Base-by-base conservation (phyloP, 2,329 filamentous ascomycete species). In the Colletotrichum sp. region DNA sequence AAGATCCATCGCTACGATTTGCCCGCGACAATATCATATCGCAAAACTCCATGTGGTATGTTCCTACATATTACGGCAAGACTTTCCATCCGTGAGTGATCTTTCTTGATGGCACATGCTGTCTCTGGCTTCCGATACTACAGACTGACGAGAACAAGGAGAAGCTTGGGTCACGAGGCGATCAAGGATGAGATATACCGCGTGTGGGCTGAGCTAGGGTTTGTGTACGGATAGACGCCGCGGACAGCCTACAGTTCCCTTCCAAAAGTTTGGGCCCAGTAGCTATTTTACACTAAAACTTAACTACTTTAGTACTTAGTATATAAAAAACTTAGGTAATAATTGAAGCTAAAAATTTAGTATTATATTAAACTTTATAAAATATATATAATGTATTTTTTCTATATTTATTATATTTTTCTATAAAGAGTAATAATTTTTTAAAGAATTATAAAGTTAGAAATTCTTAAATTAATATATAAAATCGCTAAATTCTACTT, bases 21-120 rank as follows among this genome's bases (percentile, higher is more conserved):
- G 81, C 82, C 5, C 74, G 80, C 10, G 81, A 79, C 1, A 77
- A 81, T 15, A 28, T 83, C 5, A 74, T 78, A 30, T 73, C 79
- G 8, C 72, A 82, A 68, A 84, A 84, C 60, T 85, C 84, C 4
- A 87, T 87, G 85, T 87, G 86, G 86, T 86, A 86, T 79, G 86
- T 87, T n/a, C 87, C 87, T 16, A 87, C 86, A 34, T 88, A 85
- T 72, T 88, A 87, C 68, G 87, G 85, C 59, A 87, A 87, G 79
- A 87, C 85, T 0, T 88, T 88, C 78, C 86, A 88, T 79, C 86
- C 87, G 59, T 83, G 85, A 81, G 70, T n/a, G 65, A 4, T 15
- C 30, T 28, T 30, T 21, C 52, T 28, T 44, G 9, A 44, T 44
- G 18, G 39, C 6, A 44, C 13, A 26, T 8, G 16, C 32, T 44